Conservation (phyloP, 2,329 filamentous ascomycete genomes). For the Hymenoscyphus fraxineus region DNA sequence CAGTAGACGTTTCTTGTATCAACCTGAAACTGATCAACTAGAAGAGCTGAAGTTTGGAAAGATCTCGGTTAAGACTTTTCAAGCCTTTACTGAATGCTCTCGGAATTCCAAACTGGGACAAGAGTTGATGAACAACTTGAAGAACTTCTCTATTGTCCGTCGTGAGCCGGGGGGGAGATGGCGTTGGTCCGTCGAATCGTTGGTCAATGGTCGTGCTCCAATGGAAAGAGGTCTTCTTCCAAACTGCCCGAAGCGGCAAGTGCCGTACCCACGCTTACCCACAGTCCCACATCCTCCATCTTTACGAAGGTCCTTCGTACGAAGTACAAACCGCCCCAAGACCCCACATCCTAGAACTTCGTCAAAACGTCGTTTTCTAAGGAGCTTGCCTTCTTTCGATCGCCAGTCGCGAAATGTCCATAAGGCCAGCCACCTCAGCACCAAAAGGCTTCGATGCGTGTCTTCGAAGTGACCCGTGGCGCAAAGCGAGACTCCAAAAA, state of each 20-base stretch:
- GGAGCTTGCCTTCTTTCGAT: not conserved
- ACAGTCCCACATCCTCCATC: not conserved
- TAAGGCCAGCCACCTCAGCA: not conserved
- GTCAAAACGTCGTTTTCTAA: not conserved
- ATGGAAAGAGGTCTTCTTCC: not conserved
- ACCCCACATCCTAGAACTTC: not conserved
- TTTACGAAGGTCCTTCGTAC: too few relatives aligned
- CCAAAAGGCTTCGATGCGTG: not conserved
- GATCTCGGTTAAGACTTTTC: too few relatives aligned
- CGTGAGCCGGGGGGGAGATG: too few relatives aligned
- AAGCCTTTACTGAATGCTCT: too few relatives aligned
- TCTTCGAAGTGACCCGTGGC: not conserved
- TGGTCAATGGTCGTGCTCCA: not conserved
- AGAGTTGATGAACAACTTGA: too few relatives aligned
- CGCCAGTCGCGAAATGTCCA: conserved; percentile 1
- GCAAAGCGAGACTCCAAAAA: not conserved
- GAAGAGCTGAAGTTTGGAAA: not conserved
- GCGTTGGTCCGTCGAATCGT: not conserved
- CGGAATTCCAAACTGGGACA: too few relatives aligned
- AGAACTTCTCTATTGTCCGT: too few relatives aligned
- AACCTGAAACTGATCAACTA: not conserved
- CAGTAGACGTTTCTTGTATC: not conserved
- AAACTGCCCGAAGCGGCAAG: not conserved
- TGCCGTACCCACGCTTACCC: not conserved
- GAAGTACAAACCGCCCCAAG: not conserved